phyloP scores from a whole-genome alignment of 129 eudicot genomes.

The carrot (Daucus carota) region DH1_v3.0 NC_030384.2:33089001-33089500 shows the following conservation, averaged over 20 bases:
- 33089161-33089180: neutral
- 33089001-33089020: constrained; percentile 78
- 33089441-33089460: neutral
- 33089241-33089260: neutral
- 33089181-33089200: neutral
- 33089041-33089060: constrained; percentile 92
- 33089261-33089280: neutral
- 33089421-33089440: neutral
- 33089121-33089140: neutral
- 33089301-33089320: neutral
- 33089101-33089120: neutral
- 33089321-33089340: neutral
- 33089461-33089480: neutral
- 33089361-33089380: neutral
- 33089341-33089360: neutral
- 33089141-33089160: neutral
- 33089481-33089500: too few species aligned
- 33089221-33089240: neutral
- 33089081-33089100: constrained; percentile 78
- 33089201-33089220: neutral
- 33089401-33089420: constrained; percentile 9
- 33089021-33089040: constrained; percentile 97
- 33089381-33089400: neutral
- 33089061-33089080: constrained; percentile 87
- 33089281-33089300: neutral